Evolutionary conservation across 2,329 filamentous ascomycete genomes (phyloP).

Genomic region (Cladorrhinum sp.): DNA sequence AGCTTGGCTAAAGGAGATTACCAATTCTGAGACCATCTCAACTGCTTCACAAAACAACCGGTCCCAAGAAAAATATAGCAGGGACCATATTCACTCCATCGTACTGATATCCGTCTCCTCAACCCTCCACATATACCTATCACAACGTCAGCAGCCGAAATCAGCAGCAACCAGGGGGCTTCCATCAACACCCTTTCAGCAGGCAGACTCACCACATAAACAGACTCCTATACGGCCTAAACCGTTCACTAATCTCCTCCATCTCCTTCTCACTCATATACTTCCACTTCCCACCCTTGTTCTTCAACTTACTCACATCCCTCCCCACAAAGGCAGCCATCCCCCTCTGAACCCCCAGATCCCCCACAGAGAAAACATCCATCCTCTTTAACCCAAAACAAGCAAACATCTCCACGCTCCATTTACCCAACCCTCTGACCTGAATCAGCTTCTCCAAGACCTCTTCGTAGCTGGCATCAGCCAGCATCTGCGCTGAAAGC

Average conservation of each 20-base stretch:
- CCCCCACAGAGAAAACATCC: conserved; percentile 90
- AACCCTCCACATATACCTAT: conserved; percentile 80
- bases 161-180: no score
- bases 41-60: not conserved
- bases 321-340: conserved; percentile 85
- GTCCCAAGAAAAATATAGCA: not conserved
- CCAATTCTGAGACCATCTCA: not conserved
- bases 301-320: conserved; percentile 80
- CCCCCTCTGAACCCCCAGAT: conserved; percentile 89
- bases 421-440: conserved; percentile 80
- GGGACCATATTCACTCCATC: conserved; percentile 49
- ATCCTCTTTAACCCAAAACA: conserved; percentile 91
- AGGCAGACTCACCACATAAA: conserved; percentile 72
- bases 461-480: conserved; percentile 79
- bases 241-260: conserved; percentile 74
- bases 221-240: conserved; percentile 81
- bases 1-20: not conserved
- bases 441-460: conserved; percentile 78
- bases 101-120: conserved; percentile 72
- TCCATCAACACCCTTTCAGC: no score
- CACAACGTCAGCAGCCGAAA: not conserved
- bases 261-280: conserved; percentile 96
- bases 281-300: conserved; percentile 80
- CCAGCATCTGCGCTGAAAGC: conserved; percentile 71
- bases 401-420: conserved; percentile 98